A percentile compares a stretch with the other conserved stretches of the same genome.
These are phyloP conservation scores for Trichoderma semiorbis DNA, from an alignment of 2,329 filamentous ascomycete species.

Conservation along the genomic window DNA sequence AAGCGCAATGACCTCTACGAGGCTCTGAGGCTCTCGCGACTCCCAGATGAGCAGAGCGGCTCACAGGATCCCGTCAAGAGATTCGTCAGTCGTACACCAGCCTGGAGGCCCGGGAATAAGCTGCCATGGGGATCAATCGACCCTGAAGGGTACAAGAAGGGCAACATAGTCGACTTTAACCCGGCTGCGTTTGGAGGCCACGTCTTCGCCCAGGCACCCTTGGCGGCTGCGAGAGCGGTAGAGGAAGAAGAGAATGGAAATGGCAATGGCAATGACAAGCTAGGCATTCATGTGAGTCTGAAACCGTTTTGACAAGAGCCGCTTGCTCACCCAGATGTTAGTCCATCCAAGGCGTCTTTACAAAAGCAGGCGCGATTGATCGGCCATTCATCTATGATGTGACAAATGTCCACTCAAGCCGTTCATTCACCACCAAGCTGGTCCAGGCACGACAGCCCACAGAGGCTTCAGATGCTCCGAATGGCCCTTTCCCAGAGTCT, in stretches of 20 bases:
- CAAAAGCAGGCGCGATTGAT: slow-evolving; percentile 43
- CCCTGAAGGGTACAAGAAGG: neutral
- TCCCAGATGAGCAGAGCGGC: slow-evolving; percentile 21
- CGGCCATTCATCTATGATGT: slow-evolving; percentile 54
- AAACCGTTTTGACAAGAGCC: neutral
- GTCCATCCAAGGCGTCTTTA: slow-evolving; percentile 57
- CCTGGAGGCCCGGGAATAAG: slow-evolving; percentile 33
- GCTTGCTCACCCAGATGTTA: slow-evolving; percentile 23
- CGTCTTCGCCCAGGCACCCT: slow-evolving; percentile 37
- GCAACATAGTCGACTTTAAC: neutral
- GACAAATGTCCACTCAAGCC: slow-evolving; percentile 41
- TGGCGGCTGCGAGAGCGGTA: slow-evolving; percentile 35
- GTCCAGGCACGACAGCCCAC: slow-evolving; percentile 49
- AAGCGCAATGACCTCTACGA: slow-evolving; percentile 30
- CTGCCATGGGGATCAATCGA: slow-evolving; percentile 29
- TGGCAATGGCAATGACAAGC: slow-evolving; percentile 19
- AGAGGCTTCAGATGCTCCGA: slow-evolving; percentile 34
- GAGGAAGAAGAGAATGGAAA: slow-evolving; percentile 25
- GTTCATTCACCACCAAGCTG: slow-evolving; percentile 47
- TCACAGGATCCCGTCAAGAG: slow-evolving; percentile 19
- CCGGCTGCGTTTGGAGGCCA: slow-evolving; percentile 33
- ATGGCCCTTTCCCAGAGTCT: slow-evolving; percentile 36
- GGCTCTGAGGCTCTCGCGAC: slow-evolving; percentile 27
- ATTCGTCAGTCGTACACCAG: slow-evolving; percentile 33
- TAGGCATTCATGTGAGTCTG: slow-evolving; percentile 40